Conservation (phyloP, 1,139 yeast species). For the Yamadazyma atlantica region DNA sequence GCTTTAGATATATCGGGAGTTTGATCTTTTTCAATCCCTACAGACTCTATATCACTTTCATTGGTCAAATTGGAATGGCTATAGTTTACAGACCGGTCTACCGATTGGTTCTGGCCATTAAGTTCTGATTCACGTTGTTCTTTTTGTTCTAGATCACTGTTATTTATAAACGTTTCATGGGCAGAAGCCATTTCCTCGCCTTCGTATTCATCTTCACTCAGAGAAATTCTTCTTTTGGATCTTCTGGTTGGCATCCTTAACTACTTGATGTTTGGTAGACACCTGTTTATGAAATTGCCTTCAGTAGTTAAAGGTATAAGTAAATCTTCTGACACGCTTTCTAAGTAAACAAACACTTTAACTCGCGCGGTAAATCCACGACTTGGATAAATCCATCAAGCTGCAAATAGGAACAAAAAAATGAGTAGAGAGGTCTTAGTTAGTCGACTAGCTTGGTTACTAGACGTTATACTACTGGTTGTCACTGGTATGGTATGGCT, state of each 20-base stretch:
- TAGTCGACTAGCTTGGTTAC: too few species aligned
- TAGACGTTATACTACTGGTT: too few species aligned
- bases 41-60: constrained; percentile 8
- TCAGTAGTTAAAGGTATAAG: too few species aligned
- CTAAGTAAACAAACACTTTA: constrained; percentile 4
- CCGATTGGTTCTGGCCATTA: too few species aligned
- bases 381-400: not conserved
- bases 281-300: too few species aligned
- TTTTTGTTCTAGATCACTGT: constrained; percentile 32
- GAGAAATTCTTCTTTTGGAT: constrained; percentile 13
- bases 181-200: constrained; percentile 12
- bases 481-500: too few species aligned
- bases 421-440: too few species aligned
- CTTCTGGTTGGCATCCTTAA: constrained; percentile 8
- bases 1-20: constrained; percentile 14
- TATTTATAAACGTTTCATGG: constrained; percentile 34
- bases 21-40: constrained; percentile 1
- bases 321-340: constrained; percentile 1
- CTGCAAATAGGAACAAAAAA: too few species aligned
- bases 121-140: not conserved
- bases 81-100: not conserved
- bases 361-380: not conserved
- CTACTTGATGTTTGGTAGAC: too few species aligned
- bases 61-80: not conserved
- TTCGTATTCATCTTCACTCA: constrained; percentile 20